Evolutionary conservation across 169 alveolate species (phyloP).

Genomic region (Condylostoma magnum): DNA sequence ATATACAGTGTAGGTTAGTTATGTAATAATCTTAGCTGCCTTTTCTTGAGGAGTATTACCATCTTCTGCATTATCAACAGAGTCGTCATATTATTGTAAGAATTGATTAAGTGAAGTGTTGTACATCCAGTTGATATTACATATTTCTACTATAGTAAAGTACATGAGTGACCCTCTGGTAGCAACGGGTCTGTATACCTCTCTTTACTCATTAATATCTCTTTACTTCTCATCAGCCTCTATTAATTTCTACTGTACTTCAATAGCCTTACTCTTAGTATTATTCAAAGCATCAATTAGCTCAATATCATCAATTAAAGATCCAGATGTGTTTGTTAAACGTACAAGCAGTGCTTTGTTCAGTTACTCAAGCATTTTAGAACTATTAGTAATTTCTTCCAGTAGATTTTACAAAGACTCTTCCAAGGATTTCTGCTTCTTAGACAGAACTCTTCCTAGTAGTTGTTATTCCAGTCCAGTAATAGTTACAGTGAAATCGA

Average conservation of each 20-base stretch:
- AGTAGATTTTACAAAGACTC: conserved; percentile 88
- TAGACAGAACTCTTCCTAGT: conserved; percentile 93
- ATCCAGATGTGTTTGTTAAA: conserved; percentile 91
- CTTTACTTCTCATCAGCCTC: conserved; percentile 71
- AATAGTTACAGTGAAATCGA: conserved; percentile 96
- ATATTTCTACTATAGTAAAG: conserved; percentile 92
- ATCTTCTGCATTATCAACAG: conserved; percentile 91
- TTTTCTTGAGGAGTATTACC: conserved; percentile 92
- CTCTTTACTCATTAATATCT: conserved; percentile 94
- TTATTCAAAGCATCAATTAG: conserved; percentile 92
- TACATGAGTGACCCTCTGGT: conserved; percentile 94
- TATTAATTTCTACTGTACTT: conserved; percentile 87
- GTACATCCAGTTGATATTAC: conserved; percentile 94
- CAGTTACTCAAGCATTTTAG: conserved; percentile 89
- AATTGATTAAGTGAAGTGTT: conserved; percentile 94
- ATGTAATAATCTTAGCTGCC: conserved; percentile 84
- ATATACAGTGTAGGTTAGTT: conserved; percentile 86
- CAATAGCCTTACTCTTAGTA: conserved; percentile 91
- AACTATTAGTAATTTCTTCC: conserved; percentile 90
- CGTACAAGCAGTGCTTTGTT: conserved; percentile 92
- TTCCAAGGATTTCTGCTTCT: conserved; percentile 92
- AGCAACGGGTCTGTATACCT: conserved; percentile 94
- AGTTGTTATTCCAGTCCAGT: conserved; percentile 95
- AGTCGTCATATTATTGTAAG: conserved; percentile 91
- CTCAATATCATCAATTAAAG: conserved; percentile 93